Evolutionary conservation across 352 stramenopile genomes (phyloP), one percentile per base, ranked within the genome.

Genomic region (Pythium pyrilobum): DNA sequence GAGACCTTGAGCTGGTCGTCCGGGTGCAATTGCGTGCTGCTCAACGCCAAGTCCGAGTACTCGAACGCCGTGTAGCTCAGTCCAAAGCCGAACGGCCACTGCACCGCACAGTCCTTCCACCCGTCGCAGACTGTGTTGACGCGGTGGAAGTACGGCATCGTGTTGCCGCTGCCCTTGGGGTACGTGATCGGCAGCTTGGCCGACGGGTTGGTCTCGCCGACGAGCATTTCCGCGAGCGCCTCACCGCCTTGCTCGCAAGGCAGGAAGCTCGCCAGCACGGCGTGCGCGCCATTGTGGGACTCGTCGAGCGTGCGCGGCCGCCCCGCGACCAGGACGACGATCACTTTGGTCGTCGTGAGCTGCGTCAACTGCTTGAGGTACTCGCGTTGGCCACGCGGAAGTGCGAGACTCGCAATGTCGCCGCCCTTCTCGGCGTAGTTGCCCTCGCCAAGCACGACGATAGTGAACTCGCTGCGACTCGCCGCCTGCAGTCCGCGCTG

Each of bases 381-480:
- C 49, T 51, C 57, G 4, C 71, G 54, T 21, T 94, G 76, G 5
- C 81, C 81, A 16, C 42, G 23, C 0, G 85, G 79, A 5, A 96
- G 60, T 12, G 69, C 63, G 25, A 86, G 63, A 13, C 72, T 64
- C 0, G 71, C 58, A 29, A 92, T 83, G 50, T 96, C 83, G 2
- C 86, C 86, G 16, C 59, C 69, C 32, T 94, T 95, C 50, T 96
- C 86, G 0, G 86, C 71, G 43, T 94, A 95, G n/a, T 77, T 83
- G 24, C 36, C 52, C 49, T 96, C 86, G 11, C 87, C 87, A 7
- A 96, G 42, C 15, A 67, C 74, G 3, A 87, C 72, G 10, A 96
- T 44, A 3, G 87, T 90, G 50, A 85, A 89, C 32, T 87, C 67
- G 15, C 80, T 85, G 27, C 67, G 69, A 2, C 61, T 52, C 23